A percentile compares a stretch with the other conserved stretches of the same genome.
Evolutionary conservation across 352 stramenopile genomes (phyloP).

Genomic region (Pythium scleroteichum): DNA sequence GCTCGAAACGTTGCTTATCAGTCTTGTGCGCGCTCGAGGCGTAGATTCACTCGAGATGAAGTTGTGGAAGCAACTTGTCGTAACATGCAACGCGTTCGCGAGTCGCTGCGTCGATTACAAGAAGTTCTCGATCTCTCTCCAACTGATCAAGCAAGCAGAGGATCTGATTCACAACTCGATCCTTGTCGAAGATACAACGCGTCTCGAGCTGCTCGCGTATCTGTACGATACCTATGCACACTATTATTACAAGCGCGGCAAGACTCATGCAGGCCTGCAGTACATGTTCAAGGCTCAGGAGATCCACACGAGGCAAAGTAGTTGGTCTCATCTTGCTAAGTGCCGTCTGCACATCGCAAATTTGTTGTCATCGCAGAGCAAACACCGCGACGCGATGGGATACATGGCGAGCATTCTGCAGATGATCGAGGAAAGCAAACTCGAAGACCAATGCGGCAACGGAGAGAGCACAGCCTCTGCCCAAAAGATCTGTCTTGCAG

Average conservation of each 20-base stretch:
- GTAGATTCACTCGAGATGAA: conserved; percentile 60
- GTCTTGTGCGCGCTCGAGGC: conserved; percentile 56
- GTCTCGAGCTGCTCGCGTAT: conserved; percentile 80
- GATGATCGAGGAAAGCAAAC: conserved; percentile 88
- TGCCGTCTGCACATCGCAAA: conserved; percentile 85
- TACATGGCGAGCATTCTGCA: conserved; percentile 83
- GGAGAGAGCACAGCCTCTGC: conserved; percentile 44
- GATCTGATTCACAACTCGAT: conserved; percentile 77
- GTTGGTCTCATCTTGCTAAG: conserved; percentile 88
- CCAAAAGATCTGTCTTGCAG: conserved; percentile 89
- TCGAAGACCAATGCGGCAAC: conserved; percentile 52
- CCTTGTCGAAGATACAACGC: conserved; percentile 45
- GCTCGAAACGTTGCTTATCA: conserved; percentile 75
- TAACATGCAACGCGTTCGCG: conserved; percentile 90
- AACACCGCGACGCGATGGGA: conserved; percentile 76
- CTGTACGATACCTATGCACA: conserved; percentile 87
- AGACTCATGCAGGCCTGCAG: conserved; percentile 78
- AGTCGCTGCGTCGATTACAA: conserved; percentile 83
- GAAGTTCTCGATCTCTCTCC: conserved; percentile 71
- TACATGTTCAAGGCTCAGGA: conserved; percentile 87
- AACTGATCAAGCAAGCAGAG: conserved; percentile 84
- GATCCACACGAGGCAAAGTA: conserved; percentile 69
- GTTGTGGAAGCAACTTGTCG: conserved; percentile 90
- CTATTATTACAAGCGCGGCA: conserved; percentile 89
- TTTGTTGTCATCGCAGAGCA: conserved; percentile 72